Evolutionary conservation across 331 rosid species (phyloP).

Genomic region (Cydonia oblonga): DNA sequence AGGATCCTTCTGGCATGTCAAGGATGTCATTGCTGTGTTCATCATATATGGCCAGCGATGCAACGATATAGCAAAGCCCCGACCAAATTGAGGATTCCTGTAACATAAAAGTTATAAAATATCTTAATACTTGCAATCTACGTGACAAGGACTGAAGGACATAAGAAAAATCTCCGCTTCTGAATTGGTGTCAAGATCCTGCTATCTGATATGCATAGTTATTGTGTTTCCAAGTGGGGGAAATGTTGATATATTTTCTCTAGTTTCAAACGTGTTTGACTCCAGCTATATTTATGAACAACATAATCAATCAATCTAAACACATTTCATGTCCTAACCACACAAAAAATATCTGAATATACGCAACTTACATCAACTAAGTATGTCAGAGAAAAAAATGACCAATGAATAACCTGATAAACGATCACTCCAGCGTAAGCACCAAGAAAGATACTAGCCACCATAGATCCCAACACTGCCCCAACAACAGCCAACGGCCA

Average conservation of each 20-base stretch:
- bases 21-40: constrained; percentile 91
- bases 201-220: not conserved
- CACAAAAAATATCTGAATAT: not conserved
- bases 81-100: constrained; percentile 71
- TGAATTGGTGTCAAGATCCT: not conserved
- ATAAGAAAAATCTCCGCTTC: not conserved
- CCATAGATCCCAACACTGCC: constrained; percentile 56
- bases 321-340: not conserved
- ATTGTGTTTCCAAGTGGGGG: not conserved
- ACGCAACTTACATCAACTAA: not conserved
- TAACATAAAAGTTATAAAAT: constrained; percentile 21
- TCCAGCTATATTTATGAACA: not conserved
- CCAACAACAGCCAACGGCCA: constrained; percentile 95
- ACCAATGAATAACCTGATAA: constrained; percentile 51
- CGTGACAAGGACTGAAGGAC: not conserved
- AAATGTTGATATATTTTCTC: not conserved
- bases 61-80: constrained; percentile 54
- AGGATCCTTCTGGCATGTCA: constrained; percentile 88
- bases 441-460: constrained; percentile 71
- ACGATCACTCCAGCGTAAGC: constrained; percentile 70
- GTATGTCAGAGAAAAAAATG: not conserved
- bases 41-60: constrained; percentile 77
- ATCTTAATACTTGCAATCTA: not conserved
- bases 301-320: not conserved
- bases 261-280: not conserved